Base-by-base conservation (phyloP, 257 asterid genomes). In the Solanum chilense region DNA sequence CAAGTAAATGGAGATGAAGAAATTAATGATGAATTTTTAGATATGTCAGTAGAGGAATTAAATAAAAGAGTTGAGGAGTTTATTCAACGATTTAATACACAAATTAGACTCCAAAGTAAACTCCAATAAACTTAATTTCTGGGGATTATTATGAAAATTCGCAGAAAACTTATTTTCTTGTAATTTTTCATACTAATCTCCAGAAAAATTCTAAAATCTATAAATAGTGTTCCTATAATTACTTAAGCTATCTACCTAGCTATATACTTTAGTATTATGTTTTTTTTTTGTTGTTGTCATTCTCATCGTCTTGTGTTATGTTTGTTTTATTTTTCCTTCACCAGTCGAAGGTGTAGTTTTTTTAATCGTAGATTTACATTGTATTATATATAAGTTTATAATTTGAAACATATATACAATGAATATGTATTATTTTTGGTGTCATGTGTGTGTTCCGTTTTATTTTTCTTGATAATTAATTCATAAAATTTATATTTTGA, bases 11-110 rank as follows among this genome's bases (percentile, higher is more conserved):
- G 86, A 56, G 91, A 87, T 58, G 84, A 42, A 62, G 92, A 91
- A 80, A 74, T 74, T 74, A 92, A 92, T 47, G 88, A 91, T 41
- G 95, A 94, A 69, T 92, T 90, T 75, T 91, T 93, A 29, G 88
- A 85, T 45, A 92, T 93, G 96, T 93, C 98, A 3, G 87, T 89
- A 52, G 98, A 94, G 58, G 96, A 94, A 81, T 87, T 94, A 81
- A 94, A 94, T 73, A 89, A 81, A 82, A 91, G 94, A 87, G 94
- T 92, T 7, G 96, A 94, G 88, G 96, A 94, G 5, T 94, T 94
- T 76, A 94, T 94, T 85, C 88, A 85, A 84, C 90, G 85, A 69
- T 92, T 91, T 85, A 94, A 94, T 70, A 86, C 86, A 85, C 94
- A 94, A 88, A 94, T 93, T 83, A 90, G 95, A 92, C 92, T 91